phyloP scores from a whole-genome alignment of 768 basidiomycete species.

The Hericium alpestre region DNA sequence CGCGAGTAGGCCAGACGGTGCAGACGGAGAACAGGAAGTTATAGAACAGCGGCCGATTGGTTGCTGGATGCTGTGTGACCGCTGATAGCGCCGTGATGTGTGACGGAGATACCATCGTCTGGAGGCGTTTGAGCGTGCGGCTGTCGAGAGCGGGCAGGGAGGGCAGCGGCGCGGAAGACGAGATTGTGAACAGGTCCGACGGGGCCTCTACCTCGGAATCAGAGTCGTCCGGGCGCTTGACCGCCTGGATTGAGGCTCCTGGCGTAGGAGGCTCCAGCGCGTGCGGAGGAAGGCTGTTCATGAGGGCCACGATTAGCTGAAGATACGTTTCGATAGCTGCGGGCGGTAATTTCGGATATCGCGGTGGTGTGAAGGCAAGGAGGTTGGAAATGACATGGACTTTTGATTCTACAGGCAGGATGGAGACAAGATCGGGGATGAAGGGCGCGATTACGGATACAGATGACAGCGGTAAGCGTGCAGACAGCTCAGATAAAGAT shows the following conservation, averaged over 20 bases:
- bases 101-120: constrained; percentile 38
- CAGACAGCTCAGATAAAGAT: constrained; percentile 54
- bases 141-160: constrained; percentile 38
- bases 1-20: constrained; percentile 47
- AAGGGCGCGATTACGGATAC: constrained; percentile 23
- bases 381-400: constrained; percentile 69
- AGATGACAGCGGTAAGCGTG: constrained; percentile 46
- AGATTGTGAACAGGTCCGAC: constrained; percentile 28
- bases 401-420: constrained; percentile 20
- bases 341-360: constrained; percentile 40
- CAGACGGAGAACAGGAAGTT: constrained; percentile 47
- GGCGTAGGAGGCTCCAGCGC: constrained; percentile 36
- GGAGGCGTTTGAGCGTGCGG: constrained; percentile 53
- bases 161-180: constrained; percentile 19
- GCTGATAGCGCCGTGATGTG: constrained; percentile 50
- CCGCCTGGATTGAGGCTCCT: neutral
- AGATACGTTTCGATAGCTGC: constrained; percentile 43
- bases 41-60: constrained; percentile 38
- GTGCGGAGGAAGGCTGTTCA: constrained; percentile 43
- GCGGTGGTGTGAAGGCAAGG: constrained; percentile 49
- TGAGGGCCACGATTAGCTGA: constrained; percentile 36
- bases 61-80: constrained; percentile 28
- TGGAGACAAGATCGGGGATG: constrained; percentile 10
- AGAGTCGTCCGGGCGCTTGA: constrained; percentile 1
- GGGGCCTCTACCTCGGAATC: constrained; percentile 21